Conservation (phyloP, 108 stramenopile species). For the Cyclotella cryptica region DNA sequence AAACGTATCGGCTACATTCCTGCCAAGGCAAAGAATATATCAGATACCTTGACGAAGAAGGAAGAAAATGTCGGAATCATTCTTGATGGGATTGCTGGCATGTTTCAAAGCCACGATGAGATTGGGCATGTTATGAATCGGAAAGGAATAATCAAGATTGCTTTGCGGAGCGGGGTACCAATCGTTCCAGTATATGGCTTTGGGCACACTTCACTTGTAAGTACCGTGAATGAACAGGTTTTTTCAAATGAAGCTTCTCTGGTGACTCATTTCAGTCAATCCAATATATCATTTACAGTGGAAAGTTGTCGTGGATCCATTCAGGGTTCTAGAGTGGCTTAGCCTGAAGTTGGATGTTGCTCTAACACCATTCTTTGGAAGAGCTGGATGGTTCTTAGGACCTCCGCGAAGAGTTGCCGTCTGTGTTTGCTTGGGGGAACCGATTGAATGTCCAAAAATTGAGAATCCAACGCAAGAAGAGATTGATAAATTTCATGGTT, state of each 20-base stretch:
- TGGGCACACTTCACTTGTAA: conserved; percentile 58
- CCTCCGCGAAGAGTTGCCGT: conserved; percentile 61
- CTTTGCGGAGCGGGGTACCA: conserved; percentile 61
- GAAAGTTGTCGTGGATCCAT: conserved; percentile 69
- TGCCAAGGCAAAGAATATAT: conserved; percentile 61
- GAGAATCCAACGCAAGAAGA: conserved; percentile 66
- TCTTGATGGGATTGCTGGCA: conserved; percentile 77
- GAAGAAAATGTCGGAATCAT: conserved; percentile 78
- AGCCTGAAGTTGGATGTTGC: conserved; percentile 44
- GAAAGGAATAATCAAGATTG: conserved; percentile 81
- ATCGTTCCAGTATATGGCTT: conserved; percentile 75
- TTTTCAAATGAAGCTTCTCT: neutral
- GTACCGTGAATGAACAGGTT: neutral
- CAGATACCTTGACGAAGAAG: conserved; percentile 63
- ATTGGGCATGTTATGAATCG: conserved; percentile 57
- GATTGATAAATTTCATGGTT: conserved; percentile 66
- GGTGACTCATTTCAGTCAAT: neutral
- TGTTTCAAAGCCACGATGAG: conserved; percentile 68
- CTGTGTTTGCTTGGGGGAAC: conserved; percentile 65
- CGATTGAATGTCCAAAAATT: conserved; percentile 63
- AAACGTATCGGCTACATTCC: conserved; percentile 74
- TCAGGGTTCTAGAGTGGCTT: conserved; percentile 62
- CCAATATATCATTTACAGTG: conserved; percentile 16
- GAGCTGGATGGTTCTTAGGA: conserved; percentile 72
- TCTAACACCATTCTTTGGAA: conserved; percentile 69